These are phyloP conservation scores for Xylaria telfairii DNA, from an alignment of 495 filamentous ascomycete genomes.

Conservation along the genomic window DNA sequence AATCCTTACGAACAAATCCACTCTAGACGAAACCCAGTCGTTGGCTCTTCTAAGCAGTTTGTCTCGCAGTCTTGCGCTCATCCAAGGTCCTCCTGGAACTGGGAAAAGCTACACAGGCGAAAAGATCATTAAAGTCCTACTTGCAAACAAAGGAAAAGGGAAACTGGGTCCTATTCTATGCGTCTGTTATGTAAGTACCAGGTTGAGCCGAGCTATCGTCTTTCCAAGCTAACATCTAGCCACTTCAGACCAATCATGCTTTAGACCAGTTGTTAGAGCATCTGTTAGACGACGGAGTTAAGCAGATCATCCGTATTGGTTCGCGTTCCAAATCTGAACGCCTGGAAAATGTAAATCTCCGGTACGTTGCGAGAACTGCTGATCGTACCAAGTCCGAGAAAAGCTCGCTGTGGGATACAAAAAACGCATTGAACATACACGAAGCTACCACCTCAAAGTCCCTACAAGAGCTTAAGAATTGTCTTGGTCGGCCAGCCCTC, in stretches of 20 bases:
- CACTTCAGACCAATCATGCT: slow-evolving; percentile 73
- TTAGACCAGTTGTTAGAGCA: slow-evolving; percentile 76
- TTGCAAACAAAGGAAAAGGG: slow-evolving; percentile 59
- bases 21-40: slow-evolving; percentile 66
- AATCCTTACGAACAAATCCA: slow-evolving; percentile 50
- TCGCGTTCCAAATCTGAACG: slow-evolving; percentile 66
- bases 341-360: slow-evolving; percentile 56
- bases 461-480: slow-evolving; percentile 26
- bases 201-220: too few relatives aligned
- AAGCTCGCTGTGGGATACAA: slow-evolving; percentile 21
- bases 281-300: slow-evolving; percentile 59
- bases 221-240: neutral
- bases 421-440: neutral
- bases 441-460: slow-evolving; percentile 8
- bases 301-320: slow-evolving; percentile 73
- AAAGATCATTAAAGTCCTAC: slow-evolving; percentile 61
- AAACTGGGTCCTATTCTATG: slow-evolving; percentile 70
- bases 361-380: slow-evolving; percentile 36
- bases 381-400: slow-evolving; percentile 44
- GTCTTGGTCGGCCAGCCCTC: slow-evolving; percentile 20
- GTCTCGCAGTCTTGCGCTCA: slow-evolving; percentile 62
- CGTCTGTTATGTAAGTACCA: slow-evolving; percentile 43
- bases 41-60: slow-evolving; percentile 62
- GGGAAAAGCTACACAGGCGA: slow-evolving; percentile 72
- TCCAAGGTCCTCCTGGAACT: slow-evolving; percentile 84